Percentiles rank a stretch among this genome's conserved stretches.
These are phyloP conservation scores for Daphne laureola DNA, from an alignment of 441 rosid species.

Conservation along the genomic window DNA sequence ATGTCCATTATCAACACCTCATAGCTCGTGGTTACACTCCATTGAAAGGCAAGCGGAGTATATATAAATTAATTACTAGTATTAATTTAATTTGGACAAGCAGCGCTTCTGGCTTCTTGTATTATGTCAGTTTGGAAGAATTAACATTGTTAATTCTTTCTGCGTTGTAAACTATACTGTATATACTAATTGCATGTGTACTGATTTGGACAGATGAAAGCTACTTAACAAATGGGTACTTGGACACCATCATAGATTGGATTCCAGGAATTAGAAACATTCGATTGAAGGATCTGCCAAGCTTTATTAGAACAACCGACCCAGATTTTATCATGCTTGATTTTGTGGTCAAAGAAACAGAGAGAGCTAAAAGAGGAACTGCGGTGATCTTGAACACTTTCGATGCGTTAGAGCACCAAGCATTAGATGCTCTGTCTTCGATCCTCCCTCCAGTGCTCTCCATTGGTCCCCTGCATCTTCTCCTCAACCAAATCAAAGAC, in stretches of 20 bases:
- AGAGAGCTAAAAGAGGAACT: conserved; percentile 27
- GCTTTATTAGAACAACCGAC: conserved; percentile 29
- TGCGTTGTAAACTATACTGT: too few relatives aligned
- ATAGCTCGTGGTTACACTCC: conserved; percentile 25
- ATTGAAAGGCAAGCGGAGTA: conserved; percentile 30
- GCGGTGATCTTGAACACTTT: conserved; percentile 36
- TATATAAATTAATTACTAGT: too few relatives aligned
- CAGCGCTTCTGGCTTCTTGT: too few relatives aligned
- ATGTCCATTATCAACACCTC: conserved; percentile 19
- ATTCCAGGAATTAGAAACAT: conserved; percentile 28
- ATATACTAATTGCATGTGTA: too few relatives aligned
- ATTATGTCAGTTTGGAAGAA: too few relatives aligned
- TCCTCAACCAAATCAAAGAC: conserved; percentile 16
- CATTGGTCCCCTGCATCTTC: conserved; percentile 33
- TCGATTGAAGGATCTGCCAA: conserved; percentile 31
- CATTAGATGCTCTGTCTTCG: conserved; percentile 21
- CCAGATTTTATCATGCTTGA: conserved; percentile 17
- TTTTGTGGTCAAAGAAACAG: conserved; percentile 9
- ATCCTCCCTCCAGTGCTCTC: conserved; percentile 26
- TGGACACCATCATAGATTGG: conserved; percentile 33
- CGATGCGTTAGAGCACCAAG: conserved; percentile 31
- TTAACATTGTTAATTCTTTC: too few relatives aligned
- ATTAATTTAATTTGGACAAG: too few relatives aligned
- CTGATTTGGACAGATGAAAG: conserved; percentile 16
- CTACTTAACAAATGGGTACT: conserved; percentile 19